Evolutionary conservation across 179 eudicot genomes (phyloP).

Genomic region (Silene vulgaris): DNA sequence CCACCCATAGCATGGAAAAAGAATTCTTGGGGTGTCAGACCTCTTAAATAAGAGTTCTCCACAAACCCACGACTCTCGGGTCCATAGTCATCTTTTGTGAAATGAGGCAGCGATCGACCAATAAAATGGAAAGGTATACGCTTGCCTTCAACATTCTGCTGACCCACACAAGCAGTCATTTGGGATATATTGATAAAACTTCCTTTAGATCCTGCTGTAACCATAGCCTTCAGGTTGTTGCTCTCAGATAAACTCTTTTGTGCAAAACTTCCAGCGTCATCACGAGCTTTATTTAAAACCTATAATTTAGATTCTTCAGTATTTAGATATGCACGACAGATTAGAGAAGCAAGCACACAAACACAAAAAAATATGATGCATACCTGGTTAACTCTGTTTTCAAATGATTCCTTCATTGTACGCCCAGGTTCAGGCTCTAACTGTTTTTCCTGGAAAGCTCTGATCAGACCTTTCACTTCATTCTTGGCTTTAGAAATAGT

Average conservation of each 20-base stretch:
- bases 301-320: conserved; percentile 23
- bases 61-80: conserved; percentile 99
- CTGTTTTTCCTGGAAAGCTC: conserved; percentile 64
- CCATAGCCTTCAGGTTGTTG: conserved; percentile 99
- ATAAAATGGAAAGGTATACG: conserved; percentile 94
- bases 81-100: conserved; percentile 94
- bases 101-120: conserved; percentile 91
- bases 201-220: conserved; percentile 98
- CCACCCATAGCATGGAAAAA: conserved; percentile 99
- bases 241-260: conserved; percentile 92
- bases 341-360: not conserved
- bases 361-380: not conserved
- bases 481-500: conserved; percentile 89
- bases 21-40: conserved; percentile 82
- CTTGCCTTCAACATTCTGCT: conserved; percentile 99
- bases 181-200: conserved; percentile 98
- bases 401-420: conserved; percentile 99
- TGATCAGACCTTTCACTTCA: conserved; percentile 83
- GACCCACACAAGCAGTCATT: conserved; percentile 99
- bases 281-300: conserved; percentile 99
- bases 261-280: conserved; percentile 99
- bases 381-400: conserved; percentile 98
- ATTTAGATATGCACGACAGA: not conserved
- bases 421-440: conserved; percentile 99
- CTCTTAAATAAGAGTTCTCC: conserved; percentile 77